These are phyloP conservation scores for Pythium diclinum DNA, from an alignment of 352 stramenopile genomes.

Conservation along the genomic window DNA sequence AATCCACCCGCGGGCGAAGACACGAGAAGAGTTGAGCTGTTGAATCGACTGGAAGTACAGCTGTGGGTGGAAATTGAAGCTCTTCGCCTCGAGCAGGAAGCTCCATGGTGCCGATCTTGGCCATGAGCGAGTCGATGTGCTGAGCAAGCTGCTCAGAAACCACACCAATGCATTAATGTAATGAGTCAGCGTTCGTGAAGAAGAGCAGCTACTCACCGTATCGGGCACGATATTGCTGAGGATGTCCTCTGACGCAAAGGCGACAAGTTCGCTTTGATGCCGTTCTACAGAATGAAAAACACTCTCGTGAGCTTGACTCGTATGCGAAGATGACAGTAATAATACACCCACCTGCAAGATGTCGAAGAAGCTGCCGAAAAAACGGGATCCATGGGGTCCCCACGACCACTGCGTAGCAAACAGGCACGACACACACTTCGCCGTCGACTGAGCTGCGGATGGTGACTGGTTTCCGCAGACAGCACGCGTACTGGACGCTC, in stretches of 20 bases:
- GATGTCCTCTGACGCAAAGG: neutral
- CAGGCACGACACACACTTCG: neutral
- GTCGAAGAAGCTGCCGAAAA: constrained; percentile 15
- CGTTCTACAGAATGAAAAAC: constrained; percentile 1
- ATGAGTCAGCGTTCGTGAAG: neutral
- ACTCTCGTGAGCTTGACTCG: neutral
- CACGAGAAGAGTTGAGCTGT: neutral
- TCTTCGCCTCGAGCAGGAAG: constrained; percentile 8
- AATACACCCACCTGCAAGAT: constrained; percentile 19
- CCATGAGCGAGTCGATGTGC: constrained; percentile 23
- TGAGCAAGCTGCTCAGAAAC: constrained; percentile 14
- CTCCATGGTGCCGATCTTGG: neutral
- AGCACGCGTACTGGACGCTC: constrained; percentile 31
- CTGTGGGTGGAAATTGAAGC: neutral
- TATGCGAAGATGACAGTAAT: neutral
- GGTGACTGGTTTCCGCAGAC: constrained; percentile 16
- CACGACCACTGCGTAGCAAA: constrained; percentile 28
- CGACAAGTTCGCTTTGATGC: constrained; percentile 12
- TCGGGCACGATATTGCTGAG: constrained; percentile 24
- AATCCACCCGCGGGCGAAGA: constrained; percentile 11
- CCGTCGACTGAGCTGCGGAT: neutral
- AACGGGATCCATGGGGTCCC: constrained; percentile 24
- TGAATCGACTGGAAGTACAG: neutral
- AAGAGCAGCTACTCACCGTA: constrained; percentile 1
- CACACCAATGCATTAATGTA: neutral